Percentiles rank a stretch among this genome's conserved stretches.
Conservation (phyloP, 371 early-diverging fungal genomes). For the Sporodiniella umbellata region DNA sequence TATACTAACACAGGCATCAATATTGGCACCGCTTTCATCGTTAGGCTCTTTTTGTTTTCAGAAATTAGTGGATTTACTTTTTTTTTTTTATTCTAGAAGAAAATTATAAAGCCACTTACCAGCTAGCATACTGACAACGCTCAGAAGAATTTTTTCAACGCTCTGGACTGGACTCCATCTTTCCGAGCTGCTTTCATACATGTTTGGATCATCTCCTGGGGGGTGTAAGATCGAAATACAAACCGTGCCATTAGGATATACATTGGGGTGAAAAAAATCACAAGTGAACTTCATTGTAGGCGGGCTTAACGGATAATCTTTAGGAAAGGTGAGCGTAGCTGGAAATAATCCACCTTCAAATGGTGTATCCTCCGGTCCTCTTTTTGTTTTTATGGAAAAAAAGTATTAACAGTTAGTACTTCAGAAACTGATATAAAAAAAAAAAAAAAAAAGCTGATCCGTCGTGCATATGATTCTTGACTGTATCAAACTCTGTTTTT, state of each 20-base stretch:
- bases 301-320: conserved; percentile 94
- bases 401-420: no score
- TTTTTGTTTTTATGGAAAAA: no score
- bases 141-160: conserved; percentile 95
- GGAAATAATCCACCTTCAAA: conserved; percentile 90
- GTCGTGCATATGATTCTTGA: no score
- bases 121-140: conserved; percentile 93
- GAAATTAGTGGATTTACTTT: neutral
- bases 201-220: conserved; percentile 97
- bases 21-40: conserved; percentile 97
- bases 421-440: conserved; percentile 10
- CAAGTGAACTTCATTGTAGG: conserved; percentile 90
- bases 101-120: no score
- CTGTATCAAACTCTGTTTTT: no score
- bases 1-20: conserved; percentile 90
- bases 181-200: conserved; percentile 90
- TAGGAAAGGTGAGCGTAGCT: conserved; percentile 84
- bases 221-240: conserved; percentile 99
- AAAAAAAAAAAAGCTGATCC: conserved; percentile 3
- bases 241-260: conserved; percentile 96
- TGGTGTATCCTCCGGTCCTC: conserved; percentile 93
- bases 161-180: conserved; percentile 97
- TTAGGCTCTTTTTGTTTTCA: conserved; percentile 84
- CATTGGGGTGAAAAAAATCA: conserved; percentile 95
- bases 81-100: no score